These are phyloP conservation scores for Bjerkandera adusta DNA, from an alignment of 1,284 basidiomycete species.

Conservation along the genomic window DNA sequence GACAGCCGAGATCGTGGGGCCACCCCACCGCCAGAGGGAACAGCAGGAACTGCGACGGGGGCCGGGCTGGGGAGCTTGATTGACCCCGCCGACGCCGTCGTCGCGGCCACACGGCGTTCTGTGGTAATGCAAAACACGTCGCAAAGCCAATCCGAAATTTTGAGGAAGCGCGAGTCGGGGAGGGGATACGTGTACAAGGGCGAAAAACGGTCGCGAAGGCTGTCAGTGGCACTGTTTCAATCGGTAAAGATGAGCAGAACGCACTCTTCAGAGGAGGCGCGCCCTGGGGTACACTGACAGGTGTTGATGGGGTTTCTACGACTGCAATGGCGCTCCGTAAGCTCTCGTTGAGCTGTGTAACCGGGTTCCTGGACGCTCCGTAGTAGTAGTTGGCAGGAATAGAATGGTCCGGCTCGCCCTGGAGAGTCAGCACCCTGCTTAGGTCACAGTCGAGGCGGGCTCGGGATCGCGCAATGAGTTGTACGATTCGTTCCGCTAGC, in stretches of 20 bases:
- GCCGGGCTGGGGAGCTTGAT: conserved; percentile 38
- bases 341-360: conserved; percentile 46
- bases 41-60: conserved; percentile 21
- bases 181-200: no score
- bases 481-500: conserved; percentile 52
- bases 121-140: conserved; percentile 4
- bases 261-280: conserved; percentile 29
- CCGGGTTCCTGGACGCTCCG: conserved; percentile 36
- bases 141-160: neutral
- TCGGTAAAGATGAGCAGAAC: conserved; percentile 15
- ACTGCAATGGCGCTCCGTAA: conserved; percentile 42
- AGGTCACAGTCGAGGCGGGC: conserved; percentile 58
- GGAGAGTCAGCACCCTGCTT: conserved; percentile 47
- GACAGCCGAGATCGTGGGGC: conserved; percentile 27
- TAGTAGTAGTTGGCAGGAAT: conserved; percentile 23
- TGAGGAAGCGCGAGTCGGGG: no score
- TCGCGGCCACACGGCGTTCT: conserved; percentile 26
- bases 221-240: conserved; percentile 1
- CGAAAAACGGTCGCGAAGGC: neutral
- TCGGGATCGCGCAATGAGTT: conserved; percentile 49
- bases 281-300: conserved; percentile 15
- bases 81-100: conserved; percentile 25
- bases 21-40: conserved; percentile 10
- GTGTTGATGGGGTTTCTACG: conserved; percentile 19
- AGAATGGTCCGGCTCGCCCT: conserved; percentile 47